phyloP scores from a whole-genome alignment of 441 rosid species.

The Corymbia citriodora region DNA sequence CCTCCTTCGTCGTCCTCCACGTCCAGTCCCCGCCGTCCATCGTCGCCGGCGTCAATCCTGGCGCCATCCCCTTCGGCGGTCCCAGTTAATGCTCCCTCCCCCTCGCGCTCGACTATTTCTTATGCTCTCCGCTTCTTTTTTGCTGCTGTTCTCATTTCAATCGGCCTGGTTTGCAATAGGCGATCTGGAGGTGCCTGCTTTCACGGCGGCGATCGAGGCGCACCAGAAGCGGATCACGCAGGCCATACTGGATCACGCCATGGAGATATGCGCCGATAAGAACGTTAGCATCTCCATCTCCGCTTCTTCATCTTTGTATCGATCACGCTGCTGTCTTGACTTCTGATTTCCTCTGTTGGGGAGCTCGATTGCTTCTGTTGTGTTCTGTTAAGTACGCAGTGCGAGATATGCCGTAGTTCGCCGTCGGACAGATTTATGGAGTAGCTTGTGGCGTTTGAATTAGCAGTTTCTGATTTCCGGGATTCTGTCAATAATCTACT shows the following conservation, averaged over 20 bases:
- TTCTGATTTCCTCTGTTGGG: not conserved
- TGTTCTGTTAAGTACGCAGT: not conserved
- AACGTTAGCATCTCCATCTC: conserved; percentile 13
- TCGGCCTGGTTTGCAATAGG: conserved; percentile 18
- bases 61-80: conserved; percentile 87
- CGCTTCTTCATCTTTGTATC: not conserved
- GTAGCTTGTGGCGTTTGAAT: not conserved
- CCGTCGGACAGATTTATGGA: not conserved
- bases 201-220: conserved; percentile 73
- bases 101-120: not conserved
- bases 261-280: conserved; percentile 44
- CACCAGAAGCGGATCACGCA: conserved; percentile 73
- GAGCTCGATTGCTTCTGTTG: not conserved
- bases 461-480: not conserved
- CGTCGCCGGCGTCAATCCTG: conserved; percentile 69
- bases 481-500: not conserved
- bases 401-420: not conserved
- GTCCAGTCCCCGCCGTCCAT: conserved; percentile 78
- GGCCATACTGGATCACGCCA: conserved; percentile 49
- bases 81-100: conserved; percentile 46
- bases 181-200: conserved; percentile 79
- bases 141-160: not conserved
- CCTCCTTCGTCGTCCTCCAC: conserved; percentile 59
- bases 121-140: not conserved
- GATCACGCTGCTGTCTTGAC: not conserved